Evolutionary conservation across 2,329 filamentous ascomycete genomes (phyloP), one percentile per base, ranked within the genome.

Genomic region (Aspergillus quadrilineatus): DNA sequence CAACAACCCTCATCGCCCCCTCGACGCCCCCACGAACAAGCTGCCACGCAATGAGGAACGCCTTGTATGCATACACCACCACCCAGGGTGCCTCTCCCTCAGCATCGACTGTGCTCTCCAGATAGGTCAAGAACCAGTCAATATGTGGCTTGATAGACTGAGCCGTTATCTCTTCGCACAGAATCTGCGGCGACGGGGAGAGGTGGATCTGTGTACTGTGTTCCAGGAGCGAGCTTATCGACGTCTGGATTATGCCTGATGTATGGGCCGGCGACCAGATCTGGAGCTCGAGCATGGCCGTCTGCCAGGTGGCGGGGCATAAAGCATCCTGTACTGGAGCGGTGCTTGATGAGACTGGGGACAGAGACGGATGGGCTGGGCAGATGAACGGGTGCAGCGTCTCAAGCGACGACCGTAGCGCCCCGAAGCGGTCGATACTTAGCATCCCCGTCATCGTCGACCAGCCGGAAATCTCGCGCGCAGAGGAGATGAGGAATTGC

Each of bases 261-360:
- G 74, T 77, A 53, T 77, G 75, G 2, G 71, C 67, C 2, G 73
- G 71, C 0, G 74, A 77, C 75, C 75, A 77, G 39, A 77, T 67
- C 48, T 75, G 73, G 4, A 76, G 62, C 51, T 77, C 75, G 17
- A 77, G 69, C 74, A 76, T 77, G 36, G 74, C 75, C 6, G 68
- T 75, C 43, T 75, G 65, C 75, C 75, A 77, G 5, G 72, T 74
- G 9, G 75, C 74, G 12, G 71, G 66, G 12, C 68, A 70, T 3
- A 69, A 54, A 3, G 63, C 26, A 1, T 32, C n/a, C 34, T 37
- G 34, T 1, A 4, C 9, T 14, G 10, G 5, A 12, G 8, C 2
- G 4, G 34, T 1, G 10, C 8, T 5, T 14, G 34, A 14, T 37
- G 34, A 14, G 32, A 34, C 7, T 2, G 32, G 32, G 26, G 10